A percentile compares a stretch with the other conserved stretches of the same genome.
Conservation (phyloP, 2,329 filamentous ascomycete genomes). For the Diaporthe sp. region DNA sequence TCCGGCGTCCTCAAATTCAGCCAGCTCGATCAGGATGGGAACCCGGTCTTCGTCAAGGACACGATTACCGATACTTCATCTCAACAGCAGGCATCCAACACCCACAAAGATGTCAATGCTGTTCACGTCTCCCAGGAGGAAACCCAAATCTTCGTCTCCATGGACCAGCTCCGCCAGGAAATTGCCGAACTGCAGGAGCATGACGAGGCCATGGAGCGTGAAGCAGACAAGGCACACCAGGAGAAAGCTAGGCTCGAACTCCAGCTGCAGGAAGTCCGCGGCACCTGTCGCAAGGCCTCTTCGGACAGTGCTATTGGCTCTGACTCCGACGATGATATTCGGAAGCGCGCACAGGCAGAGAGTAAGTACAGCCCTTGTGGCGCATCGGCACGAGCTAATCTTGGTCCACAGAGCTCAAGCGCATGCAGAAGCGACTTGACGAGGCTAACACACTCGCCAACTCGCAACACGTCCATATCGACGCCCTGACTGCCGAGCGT, state of each 20-base stretch:
- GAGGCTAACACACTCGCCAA: constrained; percentile 71
- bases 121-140: constrained; percentile 63
- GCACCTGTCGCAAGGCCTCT: constrained; percentile 44
- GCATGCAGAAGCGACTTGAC: constrained; percentile 70
- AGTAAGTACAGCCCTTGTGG: constrained; percentile 54
- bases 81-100: constrained; percentile 48
- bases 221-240: constrained; percentile 63
- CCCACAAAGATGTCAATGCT: constrained; percentile 62
- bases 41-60: constrained; percentile 66
- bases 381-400: constrained; percentile 34
- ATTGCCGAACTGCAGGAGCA: constrained; percentile 66
- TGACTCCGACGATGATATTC: constrained; percentile 54
- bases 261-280: constrained; percentile 56
- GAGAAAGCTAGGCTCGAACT: constrained; percentile 62
- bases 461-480: constrained; percentile 71
- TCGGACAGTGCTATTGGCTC: constrained; percentile 55
- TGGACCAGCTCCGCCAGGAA: constrained; percentile 71
- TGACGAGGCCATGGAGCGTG: constrained; percentile 64
- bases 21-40: constrained; percentile 55
- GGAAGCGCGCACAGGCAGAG: constrained; percentile 63
- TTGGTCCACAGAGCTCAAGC: constrained; percentile 57
- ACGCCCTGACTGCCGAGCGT: constrained; percentile 71
- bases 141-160: constrained; percentile 67
- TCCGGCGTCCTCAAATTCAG: constrained; percentile 65
- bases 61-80: constrained; percentile 50